These are phyloP conservation scores for Cyclotella cryptica DNA, from an alignment of 108 stramenopile genomes.

Conservation along the genomic window DNA sequence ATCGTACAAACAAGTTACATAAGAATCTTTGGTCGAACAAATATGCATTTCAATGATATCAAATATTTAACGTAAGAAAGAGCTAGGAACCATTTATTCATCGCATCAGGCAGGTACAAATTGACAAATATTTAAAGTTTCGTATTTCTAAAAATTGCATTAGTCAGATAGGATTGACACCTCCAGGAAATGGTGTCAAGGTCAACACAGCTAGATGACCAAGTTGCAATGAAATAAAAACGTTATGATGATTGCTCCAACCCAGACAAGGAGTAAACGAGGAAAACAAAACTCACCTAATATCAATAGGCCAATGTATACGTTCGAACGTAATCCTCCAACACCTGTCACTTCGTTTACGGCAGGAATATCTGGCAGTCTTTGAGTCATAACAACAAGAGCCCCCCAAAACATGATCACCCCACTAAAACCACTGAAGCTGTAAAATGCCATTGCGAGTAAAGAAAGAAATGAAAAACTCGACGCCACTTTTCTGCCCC, in stretches of 20 bases:
- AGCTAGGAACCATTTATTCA: too few relatives aligned
- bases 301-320: background rate
- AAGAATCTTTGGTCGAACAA: background rate
- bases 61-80: too few relatives aligned
- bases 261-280: background rate
- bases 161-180: constrained; percentile 21
- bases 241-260: background rate
- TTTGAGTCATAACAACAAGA: constrained; percentile 61
- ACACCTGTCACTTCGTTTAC: constrained; percentile 77
- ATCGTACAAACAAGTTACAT: constrained; percentile 15
- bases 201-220: constrained; percentile 46
- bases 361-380: constrained; percentile 69
- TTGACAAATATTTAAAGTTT: too few relatives aligned
- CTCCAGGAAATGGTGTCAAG: constrained; percentile 74
- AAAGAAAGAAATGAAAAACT: constrained; percentile 54
- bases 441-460: constrained; percentile 52
- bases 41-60: background rate
- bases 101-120: too few relatives aligned
- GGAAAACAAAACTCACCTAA: background rate
- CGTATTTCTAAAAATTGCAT: background rate
- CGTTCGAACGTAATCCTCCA: constrained; percentile 41
- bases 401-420: constrained; percentile 64
- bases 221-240: background rate
- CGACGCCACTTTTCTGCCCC: constrained; percentile 63
- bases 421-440: constrained; percentile 42